A percentile compares a stretch with the other conserved stretches of the same genome.
These are phyloP conservation scores for Dactylellina haptotyla DNA, from an alignment of 2,329 filamentous ascomycete genomes.

Conservation along the genomic window DNA sequence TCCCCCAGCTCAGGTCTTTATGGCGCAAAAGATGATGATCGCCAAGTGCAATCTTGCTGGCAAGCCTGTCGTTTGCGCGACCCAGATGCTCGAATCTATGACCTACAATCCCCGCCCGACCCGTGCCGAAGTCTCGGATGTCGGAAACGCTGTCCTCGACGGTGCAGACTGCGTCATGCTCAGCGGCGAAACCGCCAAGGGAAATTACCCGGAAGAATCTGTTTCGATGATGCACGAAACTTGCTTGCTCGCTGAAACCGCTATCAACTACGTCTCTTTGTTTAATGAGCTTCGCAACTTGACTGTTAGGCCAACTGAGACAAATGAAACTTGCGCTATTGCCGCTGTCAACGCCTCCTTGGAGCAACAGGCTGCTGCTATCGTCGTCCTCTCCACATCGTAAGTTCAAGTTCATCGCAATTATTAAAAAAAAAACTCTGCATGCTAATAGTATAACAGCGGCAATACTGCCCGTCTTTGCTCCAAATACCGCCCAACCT, in stretches of 20 bases:
- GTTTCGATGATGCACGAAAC: constrained; percentile 99
- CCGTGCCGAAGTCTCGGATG: constrained; percentile 97
- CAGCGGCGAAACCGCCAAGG: constrained; percentile 98
- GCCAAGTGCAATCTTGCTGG: constrained; percentile 99
- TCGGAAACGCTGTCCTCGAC: constrained; percentile 96
- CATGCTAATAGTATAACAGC: constrained; percentile 60
- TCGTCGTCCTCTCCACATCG: constrained; percentile 94
- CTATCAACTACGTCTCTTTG: constrained; percentile 94
- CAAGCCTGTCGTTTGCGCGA: constrained; percentile 98
- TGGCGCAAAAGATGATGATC: constrained; percentile 99
- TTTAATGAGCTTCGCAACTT: constrained; percentile 94
- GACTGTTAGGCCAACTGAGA: constrained; percentile 82
- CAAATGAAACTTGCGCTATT: constrained; percentile 95
- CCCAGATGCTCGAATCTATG: constrained; percentile 99
- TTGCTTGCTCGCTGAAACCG: constrained; percentile 94
- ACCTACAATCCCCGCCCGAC: constrained; percentile 99
- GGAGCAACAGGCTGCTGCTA: constrained; percentile 94
- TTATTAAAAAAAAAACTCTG: constrained; percentile 4
- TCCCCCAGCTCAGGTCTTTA: constrained; percentile 96
- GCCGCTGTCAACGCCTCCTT: constrained; percentile 94
- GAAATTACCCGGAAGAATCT: constrained; percentile 88
- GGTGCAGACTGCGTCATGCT: constrained; percentile 99
- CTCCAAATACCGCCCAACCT: constrained; percentile 98
- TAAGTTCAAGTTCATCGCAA: constrained; percentile 61
- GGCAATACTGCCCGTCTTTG: constrained; percentile 93